Percentiles rank a stretch among this genome's conserved stretches.
Conservation (phyloP, 2,329 filamentous ascomycete genomes). For the Aspergillus sp. region DNA sequence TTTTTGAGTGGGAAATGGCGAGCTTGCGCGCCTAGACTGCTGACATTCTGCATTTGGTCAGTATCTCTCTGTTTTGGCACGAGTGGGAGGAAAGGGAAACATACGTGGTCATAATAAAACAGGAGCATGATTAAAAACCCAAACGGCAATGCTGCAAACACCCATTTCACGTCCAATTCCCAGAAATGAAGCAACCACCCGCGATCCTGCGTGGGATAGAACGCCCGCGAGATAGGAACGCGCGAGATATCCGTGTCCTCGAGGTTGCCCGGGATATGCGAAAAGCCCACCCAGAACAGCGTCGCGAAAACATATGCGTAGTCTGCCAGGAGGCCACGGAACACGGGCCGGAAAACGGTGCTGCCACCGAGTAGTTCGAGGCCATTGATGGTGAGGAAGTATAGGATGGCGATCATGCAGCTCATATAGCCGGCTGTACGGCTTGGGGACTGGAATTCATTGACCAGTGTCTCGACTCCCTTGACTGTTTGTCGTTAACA, state of each 20-base stretch:
- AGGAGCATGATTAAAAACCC: conserved; percentile 68
- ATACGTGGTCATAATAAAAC: conserved; percentile 81
- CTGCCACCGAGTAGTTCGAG: conserved; percentile 46
- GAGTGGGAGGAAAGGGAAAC: conserved; percentile 36
- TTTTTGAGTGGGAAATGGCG: conserved; percentile 70
- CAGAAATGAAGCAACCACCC: conserved; percentile 71
- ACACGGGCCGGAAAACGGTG: conserved; percentile 36
- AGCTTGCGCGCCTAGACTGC: conserved; percentile 53
- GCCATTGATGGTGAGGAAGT: conserved; percentile 44
- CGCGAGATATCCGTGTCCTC: conserved; percentile 53
- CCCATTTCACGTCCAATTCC: conserved; percentile 58
- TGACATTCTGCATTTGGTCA: conserved; percentile 6
- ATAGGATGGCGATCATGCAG: conserved; percentile 44
- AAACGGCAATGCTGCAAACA: conserved; percentile 74
- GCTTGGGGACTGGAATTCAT: conserved; percentile 39
- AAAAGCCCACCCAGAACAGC: conserved; percentile 76
- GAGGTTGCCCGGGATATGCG: conserved; percentile 71
- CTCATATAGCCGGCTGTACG: conserved; percentile 41
- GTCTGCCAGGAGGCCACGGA: conserved; percentile 43
- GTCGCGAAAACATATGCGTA: conserved; percentile 46
- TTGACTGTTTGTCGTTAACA: conserved; percentile 36
- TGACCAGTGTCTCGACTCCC: conserved; percentile 49
- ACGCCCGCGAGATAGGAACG: conserved; percentile 65
- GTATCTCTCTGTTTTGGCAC: neutral
- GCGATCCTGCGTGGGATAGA: conserved; percentile 62